Evolutionary conservation across 202 grass and related monocot species (phyloP).

Genomic region (Alloteropsis angusta): DNA sequence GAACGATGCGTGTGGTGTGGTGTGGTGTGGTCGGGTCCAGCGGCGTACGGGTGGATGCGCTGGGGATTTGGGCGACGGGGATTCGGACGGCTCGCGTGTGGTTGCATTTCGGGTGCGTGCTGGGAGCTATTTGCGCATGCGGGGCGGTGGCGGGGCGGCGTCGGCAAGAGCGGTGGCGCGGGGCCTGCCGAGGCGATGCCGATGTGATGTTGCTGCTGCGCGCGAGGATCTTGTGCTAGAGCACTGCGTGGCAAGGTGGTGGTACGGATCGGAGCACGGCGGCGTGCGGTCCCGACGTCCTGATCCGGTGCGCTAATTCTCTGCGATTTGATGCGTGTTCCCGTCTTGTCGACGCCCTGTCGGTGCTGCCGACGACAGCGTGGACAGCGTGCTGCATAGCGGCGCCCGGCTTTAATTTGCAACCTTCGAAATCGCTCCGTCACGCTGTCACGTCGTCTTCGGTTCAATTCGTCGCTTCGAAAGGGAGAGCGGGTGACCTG

Average conservation of each 20-base stretch:
- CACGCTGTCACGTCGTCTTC: background rate
- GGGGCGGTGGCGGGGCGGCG: background rate
- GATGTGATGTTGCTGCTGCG: background rate
- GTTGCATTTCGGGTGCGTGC: background rate
- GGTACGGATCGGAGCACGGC: background rate
- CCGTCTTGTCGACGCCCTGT: slow-evolving; percentile 21
- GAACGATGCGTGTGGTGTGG: background rate
- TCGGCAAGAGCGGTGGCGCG: no score
- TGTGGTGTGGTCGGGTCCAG: background rate
- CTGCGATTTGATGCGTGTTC: background rate
- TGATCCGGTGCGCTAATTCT: background rate
- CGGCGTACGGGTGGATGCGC: background rate
- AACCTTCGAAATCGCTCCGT: background rate
- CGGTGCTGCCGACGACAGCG: background rate
- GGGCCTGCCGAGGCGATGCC: no score
- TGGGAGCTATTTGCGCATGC: background rate
- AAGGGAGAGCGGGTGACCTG: background rate
- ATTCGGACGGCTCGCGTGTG: background rate
- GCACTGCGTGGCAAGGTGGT: background rate
- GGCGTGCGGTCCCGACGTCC: slow-evolving; percentile 7
- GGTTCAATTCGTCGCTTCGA: background rate
- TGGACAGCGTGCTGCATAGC: no score
- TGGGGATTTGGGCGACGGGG: background rate
- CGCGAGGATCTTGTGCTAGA: slow-evolving; percentile 6
- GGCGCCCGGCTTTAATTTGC: background rate